Evolutionary conservation across 192 early-diverging fungal genomes (phyloP).

Genomic region (Umbelopsis sp.): DNA sequence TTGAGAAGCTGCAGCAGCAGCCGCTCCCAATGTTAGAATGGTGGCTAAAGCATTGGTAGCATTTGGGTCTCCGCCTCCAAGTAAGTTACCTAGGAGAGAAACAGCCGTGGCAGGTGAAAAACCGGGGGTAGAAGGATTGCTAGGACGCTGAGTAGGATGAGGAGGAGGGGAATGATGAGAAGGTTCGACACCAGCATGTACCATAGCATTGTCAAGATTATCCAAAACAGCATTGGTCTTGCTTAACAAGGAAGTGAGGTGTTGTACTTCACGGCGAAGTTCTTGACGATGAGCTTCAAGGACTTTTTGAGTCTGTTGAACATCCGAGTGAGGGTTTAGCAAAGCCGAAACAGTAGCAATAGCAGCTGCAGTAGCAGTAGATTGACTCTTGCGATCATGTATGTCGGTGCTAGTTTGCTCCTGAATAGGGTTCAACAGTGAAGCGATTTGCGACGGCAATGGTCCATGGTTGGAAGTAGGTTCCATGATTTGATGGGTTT

Average conservation of each 20-base stretch:
- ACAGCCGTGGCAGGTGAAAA: background rate
- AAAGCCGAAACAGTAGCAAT: conserved; percentile 37
- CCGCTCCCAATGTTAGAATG: conserved; percentile 23
- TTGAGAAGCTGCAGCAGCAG: conserved; percentile 21
- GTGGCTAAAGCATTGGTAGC: conserved; percentile 21
- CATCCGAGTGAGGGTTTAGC: conserved; percentile 30
- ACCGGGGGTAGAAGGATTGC: background rate
- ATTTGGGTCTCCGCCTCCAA: conserved; percentile 11
- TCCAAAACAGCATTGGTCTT: conserved; percentile 55
- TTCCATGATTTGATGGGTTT: background rate
- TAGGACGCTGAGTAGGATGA: background rate
- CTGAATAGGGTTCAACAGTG: conserved; percentile 31
- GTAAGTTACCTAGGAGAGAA: background rate
- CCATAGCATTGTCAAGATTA: conserved; percentile 54
- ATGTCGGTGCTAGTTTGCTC: background rate
- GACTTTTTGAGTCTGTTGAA: conserved; percentile 40
- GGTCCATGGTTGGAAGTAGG: background rate
- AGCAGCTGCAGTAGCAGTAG: conserved; percentile 19
- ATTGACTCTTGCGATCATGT: background rate
- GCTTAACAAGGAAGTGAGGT: conserved; percentile 51
- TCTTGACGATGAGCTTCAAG: conserved; percentile 58
- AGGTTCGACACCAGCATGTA: conserved; percentile 8
- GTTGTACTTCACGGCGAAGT: conserved; percentile 53
- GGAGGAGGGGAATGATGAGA: background rate
- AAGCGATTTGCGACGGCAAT: conserved; percentile 12